Conservation (phyloP, 768 basidiomycete genomes). For the Leccinum sublutescens region DNA sequence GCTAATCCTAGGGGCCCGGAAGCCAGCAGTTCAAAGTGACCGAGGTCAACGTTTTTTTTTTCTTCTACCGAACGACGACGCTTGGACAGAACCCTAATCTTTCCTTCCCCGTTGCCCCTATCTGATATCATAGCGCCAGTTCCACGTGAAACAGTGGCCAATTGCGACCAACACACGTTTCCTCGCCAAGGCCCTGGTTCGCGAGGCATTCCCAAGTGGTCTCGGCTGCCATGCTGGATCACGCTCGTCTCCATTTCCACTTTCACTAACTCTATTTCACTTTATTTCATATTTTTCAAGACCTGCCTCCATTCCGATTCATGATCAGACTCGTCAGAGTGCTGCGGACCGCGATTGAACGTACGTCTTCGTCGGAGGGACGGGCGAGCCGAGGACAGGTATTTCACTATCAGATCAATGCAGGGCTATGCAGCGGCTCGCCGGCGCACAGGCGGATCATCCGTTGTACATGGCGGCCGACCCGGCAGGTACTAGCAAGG, state of each 20-base stretch:
- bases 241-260: not conserved
- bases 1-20: not conserved
- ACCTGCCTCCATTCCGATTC: not conserved
- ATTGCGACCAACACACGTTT: constrained; percentile 6
- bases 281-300: not conserved
- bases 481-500: not conserved
- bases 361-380: not conserved
- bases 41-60: not conserved
- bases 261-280: not conserved
- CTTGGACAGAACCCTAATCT: not conserved
- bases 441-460: not conserved
- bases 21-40: not conserved
- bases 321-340: not conserved
- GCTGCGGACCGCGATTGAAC: not conserved
- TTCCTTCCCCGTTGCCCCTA: not conserved
- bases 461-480: not conserved
- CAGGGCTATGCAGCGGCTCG: not conserved
- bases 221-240: not conserved
- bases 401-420: not conserved
- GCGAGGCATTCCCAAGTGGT: not conserved
- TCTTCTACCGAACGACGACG: not conserved
- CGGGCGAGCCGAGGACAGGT: not conserved
- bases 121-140: not conserved
- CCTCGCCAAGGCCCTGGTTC: constrained; percentile 5
- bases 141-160: not conserved